Conservation (phyloP, 768 basidiomycete species). For the Gautieria morchelliformis region DNA sequence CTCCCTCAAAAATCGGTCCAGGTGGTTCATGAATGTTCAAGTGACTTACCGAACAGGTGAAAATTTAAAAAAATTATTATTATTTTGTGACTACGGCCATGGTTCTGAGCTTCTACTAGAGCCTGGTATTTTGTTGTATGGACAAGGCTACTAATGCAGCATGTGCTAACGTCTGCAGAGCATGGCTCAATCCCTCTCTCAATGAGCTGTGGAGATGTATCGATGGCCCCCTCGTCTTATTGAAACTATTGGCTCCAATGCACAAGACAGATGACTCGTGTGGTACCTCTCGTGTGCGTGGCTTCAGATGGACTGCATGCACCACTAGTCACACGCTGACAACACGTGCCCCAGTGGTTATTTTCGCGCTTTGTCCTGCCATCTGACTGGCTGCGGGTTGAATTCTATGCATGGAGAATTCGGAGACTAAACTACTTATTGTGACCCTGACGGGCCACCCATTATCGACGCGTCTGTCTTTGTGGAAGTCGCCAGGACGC, state of each 20-base stretch:
- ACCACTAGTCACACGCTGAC: neutral
- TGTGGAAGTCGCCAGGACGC: constrained; percentile 48
- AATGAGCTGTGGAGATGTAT: constrained; percentile 52
- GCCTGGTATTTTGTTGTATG: constrained; percentile 43
- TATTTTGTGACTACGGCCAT: no score
- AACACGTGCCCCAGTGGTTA: constrained; percentile 12
- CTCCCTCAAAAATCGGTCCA: no score
- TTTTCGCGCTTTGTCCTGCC: constrained; percentile 34
- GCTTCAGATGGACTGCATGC: neutral
- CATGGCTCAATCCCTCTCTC: constrained; percentile 49
- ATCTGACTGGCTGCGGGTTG: constrained; percentile 46
- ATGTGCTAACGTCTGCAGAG: constrained; percentile 47
- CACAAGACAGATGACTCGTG: neutral
- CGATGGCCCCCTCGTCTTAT: constrained; percentile 33
- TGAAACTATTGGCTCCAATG: constrained; percentile 41
- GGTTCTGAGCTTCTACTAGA: constrained; percentile 55
- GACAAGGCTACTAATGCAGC: constrained; percentile 30
- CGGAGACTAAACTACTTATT: constrained; percentile 27
- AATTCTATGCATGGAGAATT: constrained; percentile 43
- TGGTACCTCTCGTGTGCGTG: neutral
- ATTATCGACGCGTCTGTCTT: constrained; percentile 29
- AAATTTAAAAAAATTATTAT: no score
- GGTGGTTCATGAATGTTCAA: no score
- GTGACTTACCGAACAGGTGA: no score
- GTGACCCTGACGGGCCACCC: neutral